Conservation (phyloP, 2,329 filamentous ascomycete species). For the Penicillium sp. region DNA sequence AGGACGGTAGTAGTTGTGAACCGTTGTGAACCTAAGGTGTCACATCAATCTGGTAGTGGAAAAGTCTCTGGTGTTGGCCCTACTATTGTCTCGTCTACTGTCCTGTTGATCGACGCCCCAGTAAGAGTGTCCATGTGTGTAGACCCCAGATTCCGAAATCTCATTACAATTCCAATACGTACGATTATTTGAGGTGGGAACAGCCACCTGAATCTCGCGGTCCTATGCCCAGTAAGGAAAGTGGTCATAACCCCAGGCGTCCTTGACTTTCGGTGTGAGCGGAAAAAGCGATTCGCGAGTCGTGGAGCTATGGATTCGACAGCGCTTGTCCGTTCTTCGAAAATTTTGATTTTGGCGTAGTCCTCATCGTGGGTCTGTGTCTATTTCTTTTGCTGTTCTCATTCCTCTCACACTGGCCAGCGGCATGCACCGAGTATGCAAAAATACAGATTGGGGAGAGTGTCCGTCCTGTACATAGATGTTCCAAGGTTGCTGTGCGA, state of each 20-base stretch:
- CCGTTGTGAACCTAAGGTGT: too few relatives aligned
- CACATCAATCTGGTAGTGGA: neutral
- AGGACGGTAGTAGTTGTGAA: neutral
- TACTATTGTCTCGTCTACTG: neutral
- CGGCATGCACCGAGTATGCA: neutral
- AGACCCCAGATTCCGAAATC: neutral
- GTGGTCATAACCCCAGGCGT: slow-evolving; percentile 10
- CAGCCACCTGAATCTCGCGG: neutral
- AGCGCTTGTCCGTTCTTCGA: neutral
- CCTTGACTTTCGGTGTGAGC: slow-evolving; percentile 5
- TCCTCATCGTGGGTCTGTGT: neutral
- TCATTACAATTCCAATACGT: neutral
- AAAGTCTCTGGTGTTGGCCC: neutral
- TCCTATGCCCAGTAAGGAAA: neutral
- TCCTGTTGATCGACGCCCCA: neutral
- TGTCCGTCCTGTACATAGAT: neutral
- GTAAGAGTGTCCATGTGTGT: too few relatives aligned
- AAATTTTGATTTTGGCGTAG: neutral
- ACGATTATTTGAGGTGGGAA: neutral
- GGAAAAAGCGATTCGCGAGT: slow-evolving; percentile 9
- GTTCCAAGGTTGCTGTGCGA: neutral
- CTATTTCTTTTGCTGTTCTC: neutral
- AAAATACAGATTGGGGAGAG: neutral
- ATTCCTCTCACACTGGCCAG: neutral
- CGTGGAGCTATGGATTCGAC: neutral